phyloP scores from a whole-genome alignment of 345 rosid genomes.

The Pugionium dolabratum region DNA sequence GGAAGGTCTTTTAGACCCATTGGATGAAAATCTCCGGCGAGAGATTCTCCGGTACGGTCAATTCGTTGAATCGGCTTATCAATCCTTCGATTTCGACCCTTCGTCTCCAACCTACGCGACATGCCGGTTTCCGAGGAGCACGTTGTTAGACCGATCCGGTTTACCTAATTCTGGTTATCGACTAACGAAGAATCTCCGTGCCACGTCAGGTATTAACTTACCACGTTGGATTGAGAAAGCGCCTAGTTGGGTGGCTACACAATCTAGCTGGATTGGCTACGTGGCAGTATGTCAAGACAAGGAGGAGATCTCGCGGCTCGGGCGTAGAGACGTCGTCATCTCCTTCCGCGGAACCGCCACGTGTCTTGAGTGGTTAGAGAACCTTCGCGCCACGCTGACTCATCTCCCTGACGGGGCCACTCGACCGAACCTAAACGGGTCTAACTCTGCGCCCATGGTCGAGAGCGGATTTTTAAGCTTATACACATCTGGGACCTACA shows the following conservation, averaged over 20 bases:
- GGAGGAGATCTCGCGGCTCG: conserved; percentile 74
- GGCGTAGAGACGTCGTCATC: conserved; percentile 84
- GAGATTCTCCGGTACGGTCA: conserved; percentile 87
- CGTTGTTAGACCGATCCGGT: conserved; percentile 62
- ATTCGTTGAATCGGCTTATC: conserved; percentile 80
- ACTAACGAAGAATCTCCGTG: conserved; percentile 61
- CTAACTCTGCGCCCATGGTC: conserved; percentile 63
- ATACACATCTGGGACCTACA: conserved; percentile 64
- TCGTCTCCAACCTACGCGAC: conserved; percentile 65
- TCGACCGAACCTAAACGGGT: background rate
- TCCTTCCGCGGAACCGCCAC: conserved; percentile 88
- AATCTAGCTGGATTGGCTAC: conserved; percentile 95
- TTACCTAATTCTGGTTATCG: conserved; percentile 64
- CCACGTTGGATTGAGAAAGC: conserved; percentile 75
- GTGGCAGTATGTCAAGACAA: conserved; percentile 84
- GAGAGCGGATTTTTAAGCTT: conserved; percentile 86
- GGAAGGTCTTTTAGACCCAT: conserved; percentile 77
- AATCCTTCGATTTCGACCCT: conserved; percentile 71
- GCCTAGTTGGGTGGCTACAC: conserved; percentile 62
- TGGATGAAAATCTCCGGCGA: conserved; percentile 68
- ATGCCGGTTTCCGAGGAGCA: conserved; percentile 54
- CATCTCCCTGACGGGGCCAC: conserved; percentile 42
- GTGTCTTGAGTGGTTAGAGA: conserved; percentile 92
- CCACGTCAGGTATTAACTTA: conserved; percentile 69
- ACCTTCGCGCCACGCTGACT: conserved; percentile 74